Evolutionary conservation across 352 stramenopile species (phyloP).

Genomic region (Lagenidium sp.): DNA sequence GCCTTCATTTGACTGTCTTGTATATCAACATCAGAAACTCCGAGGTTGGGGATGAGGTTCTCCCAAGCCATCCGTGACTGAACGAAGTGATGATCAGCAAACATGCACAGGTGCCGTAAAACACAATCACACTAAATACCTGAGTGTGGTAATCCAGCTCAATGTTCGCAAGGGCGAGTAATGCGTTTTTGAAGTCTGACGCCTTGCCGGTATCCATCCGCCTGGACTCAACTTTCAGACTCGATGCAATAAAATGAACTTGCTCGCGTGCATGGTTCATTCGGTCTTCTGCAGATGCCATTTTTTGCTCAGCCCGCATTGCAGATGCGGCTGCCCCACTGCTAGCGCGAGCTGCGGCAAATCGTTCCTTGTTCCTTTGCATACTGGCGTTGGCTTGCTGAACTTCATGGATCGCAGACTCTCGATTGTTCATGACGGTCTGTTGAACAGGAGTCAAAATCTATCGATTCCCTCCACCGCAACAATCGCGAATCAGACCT

Average conservation of each 20-base stretch:
- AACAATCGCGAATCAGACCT: slow-evolving; percentile 26
- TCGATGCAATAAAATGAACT: slow-evolving; percentile 83
- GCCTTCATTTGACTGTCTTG: slow-evolving; percentile 44
- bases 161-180: slow-evolving; percentile 68
- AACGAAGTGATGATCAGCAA: not conserved
- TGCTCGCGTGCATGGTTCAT: slow-evolving; percentile 85
- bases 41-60: slow-evolving; percentile 51
- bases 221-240: slow-evolving; percentile 77
- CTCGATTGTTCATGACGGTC: slow-evolving; percentile 81
- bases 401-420: slow-evolving; percentile 79
- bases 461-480: not conserved
- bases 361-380: slow-evolving; percentile 85
- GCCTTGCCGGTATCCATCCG: slow-evolving; percentile 77
- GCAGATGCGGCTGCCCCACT: slow-evolving; percentile 77
- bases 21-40: slow-evolving; percentile 45
- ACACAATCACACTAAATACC: too few relatives aligned
- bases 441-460: slow-evolving; percentile 5
- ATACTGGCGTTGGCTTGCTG: slow-evolving; percentile 86
- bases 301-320: slow-evolving; percentile 84
- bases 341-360: slow-evolving; percentile 74
- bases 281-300: slow-evolving; percentile 77
- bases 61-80: slow-evolving; percentile 71
- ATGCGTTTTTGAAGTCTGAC: slow-evolving; percentile 65
- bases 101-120: too few relatives aligned
- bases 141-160: slow-evolving; percentile 77